Evolutionary conservation across 1,284 basidiomycete species (phyloP), one percentile per base, ranked within the genome.

Genomic region (Malassezia dermatis): DNA sequence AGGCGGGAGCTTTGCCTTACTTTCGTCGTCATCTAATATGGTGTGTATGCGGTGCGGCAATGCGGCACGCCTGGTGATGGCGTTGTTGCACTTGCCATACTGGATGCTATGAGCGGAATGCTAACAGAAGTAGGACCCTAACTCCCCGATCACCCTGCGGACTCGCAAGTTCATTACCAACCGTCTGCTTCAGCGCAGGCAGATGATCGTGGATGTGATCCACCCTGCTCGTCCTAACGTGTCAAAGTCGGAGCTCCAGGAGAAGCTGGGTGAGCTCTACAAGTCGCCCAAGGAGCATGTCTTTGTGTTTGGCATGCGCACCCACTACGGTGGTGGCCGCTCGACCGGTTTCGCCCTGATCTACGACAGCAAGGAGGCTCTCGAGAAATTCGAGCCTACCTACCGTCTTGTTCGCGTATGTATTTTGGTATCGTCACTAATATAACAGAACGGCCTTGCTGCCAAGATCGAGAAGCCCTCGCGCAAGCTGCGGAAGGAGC

Each of bases 91-190:
- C 19, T 10, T 17, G 47, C 15, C 23, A 26, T 39, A 39, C 32
- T 17, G 30, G 15, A n/a, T 24, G n/a, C 21, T 19, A 11, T 27
- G 21, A 46, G n/a, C 21, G 17, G 30, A 13, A 17, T 45, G 34
- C 53, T 54, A 49, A 54, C 51, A 53, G 35, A 19, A 17, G 28
- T 55, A 74, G 77, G 90, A 91, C 79, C 81, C 80, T 78, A 80
- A 83, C 79, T 86, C 90, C 78, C 87, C 93, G 69, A 83, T 99
- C 72, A 98, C 94, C 67, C 82, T 98, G 77, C 88, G 94, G 75
- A 96, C 94, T 58, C 87, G 93, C 79, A 96, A 99, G 82, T 98
- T 98, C 83, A 88, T 96, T 78, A 95, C 91, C 75, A 98, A 99
- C 85, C 89, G 90, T 67, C 86, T 98, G 66, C 82, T 99, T 59